These are phyloP conservation scores for Fusarium sp. DNA, from an alignment of 2,329 filamentous ascomycete species.

Conservation along the genomic window DNA sequence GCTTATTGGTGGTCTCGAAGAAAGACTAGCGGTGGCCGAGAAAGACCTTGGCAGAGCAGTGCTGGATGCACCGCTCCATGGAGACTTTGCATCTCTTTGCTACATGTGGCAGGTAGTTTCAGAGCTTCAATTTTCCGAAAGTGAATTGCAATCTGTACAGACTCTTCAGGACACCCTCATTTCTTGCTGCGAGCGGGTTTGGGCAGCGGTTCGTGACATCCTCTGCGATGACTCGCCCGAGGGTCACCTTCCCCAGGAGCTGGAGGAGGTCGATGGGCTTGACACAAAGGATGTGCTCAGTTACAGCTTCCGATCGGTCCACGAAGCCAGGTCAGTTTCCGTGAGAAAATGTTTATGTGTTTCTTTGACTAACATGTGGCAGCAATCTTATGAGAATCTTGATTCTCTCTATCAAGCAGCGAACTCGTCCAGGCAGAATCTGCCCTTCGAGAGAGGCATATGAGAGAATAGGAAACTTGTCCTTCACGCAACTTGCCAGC, in stretches of 20 bases:
- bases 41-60: conserved; percentile 75
- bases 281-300: conserved; percentile 91
- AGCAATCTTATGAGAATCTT: conserved; percentile 79
- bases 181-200: conserved; percentile 74
- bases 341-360: conserved; percentile 20
- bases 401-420: conserved; percentile 64
- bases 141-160: conserved; percentile 52
- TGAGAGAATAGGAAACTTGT: conserved; percentile 74
- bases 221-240: conserved; percentile 96
- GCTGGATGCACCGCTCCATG: conserved; percentile 74
- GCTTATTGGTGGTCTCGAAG: conserved; percentile 72
- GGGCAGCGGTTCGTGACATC: conserved; percentile 79
- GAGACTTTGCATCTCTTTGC: conserved; percentile 74
- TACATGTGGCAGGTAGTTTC: conserved; percentile 66
- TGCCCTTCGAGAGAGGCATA: conserved; percentile 68
- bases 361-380: conserved; percentile 26
- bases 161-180: conserved; percentile 68
- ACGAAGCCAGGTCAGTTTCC: conserved; percentile 81
- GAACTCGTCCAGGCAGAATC: conserved; percentile 57
- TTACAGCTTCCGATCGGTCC: conserved; percentile 94
- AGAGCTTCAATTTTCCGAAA: conserved; percentile 54
- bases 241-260: conserved; percentile 81
- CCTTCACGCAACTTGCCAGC: conserved; percentile 84
- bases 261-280: conserved; percentile 77
- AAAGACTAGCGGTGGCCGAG: conserved; percentile 72